Evolutionary conservation across 129 eudicot genomes (phyloP).

Genomic region (Silybum marianum): DNA sequence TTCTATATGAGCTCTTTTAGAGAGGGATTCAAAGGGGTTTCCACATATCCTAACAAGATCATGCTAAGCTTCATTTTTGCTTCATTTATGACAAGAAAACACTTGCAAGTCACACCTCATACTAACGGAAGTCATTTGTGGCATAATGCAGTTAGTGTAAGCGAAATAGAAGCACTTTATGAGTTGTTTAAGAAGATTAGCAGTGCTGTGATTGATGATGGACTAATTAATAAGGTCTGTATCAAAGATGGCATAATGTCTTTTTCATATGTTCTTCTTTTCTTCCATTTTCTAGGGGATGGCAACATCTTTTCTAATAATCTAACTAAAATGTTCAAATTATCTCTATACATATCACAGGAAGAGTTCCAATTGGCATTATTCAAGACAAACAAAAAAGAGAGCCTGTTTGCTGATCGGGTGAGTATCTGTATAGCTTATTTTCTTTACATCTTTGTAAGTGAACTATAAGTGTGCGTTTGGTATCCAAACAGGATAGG

Average conservation of each 20-base stretch:
- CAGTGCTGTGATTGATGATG: conserved; percentile 74
- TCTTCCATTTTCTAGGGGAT: not conserved
- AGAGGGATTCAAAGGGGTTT: too few relatives aligned
- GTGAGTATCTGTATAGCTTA: conserved; percentile 31
- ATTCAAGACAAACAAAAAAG: conserved; percentile 90
- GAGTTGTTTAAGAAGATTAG: conserved; percentile 69
- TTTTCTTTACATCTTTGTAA: too few relatives aligned
- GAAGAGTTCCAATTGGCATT: conserved; percentile 91
- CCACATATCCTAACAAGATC: too few relatives aligned
- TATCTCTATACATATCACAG: conserved; percentile 39
- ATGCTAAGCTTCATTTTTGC: too few relatives aligned
- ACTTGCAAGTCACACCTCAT: not conserved
- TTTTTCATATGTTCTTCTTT: not conserved
- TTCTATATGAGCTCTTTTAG: not conserved
- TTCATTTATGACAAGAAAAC: too few relatives aligned
- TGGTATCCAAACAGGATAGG: too few relatives aligned
- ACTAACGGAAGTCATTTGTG: conserved; percentile 10
- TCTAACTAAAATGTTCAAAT: conserved; percentile 7
- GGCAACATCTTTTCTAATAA: conserved; percentile 1
- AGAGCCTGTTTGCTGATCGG: conserved; percentile 92
- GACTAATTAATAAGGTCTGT: conserved; percentile 61
- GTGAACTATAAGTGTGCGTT: too few relatives aligned
- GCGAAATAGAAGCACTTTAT: conserved; percentile 64
- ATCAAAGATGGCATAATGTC: not conserved
- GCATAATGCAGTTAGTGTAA: conserved; percentile 59